Percentiles rank a stretch among this genome's conserved stretches.
These are phyloP conservation scores for Solanum hybrid DNA, from an alignment of 305 asterid genomes.

Conservation along the genomic window DNA sequence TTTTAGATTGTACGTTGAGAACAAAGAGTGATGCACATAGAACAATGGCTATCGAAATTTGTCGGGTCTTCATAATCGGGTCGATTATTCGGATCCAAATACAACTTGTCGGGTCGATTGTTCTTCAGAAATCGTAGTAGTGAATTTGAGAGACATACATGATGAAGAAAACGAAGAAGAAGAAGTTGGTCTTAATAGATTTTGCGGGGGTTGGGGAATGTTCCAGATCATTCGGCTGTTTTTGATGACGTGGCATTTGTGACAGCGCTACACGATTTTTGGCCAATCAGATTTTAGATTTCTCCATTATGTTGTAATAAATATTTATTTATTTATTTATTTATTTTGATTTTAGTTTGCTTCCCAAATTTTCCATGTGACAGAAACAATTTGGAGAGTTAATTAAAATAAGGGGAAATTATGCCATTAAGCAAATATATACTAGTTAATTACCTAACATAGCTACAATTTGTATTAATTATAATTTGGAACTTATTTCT, in stretches of 20 bases:
- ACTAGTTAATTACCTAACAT: not conserved
- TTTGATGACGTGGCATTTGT: conserved; percentile 32
- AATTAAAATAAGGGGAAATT: too few species aligned
- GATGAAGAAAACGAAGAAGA: not conserved
- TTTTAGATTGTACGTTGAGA: not conserved
- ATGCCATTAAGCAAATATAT: too few species aligned
- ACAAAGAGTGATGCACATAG: conserved; percentile 14
- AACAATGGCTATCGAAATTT: conserved; percentile 12
- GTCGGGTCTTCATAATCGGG: conserved; percentile 1
- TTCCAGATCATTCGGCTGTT: conserved; percentile 32
- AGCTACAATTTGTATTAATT: not conserved
- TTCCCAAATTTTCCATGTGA: not conserved
- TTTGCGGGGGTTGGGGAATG: conserved; percentile 14
- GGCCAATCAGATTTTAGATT: conserved; percentile 40
- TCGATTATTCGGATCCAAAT: not conserved
- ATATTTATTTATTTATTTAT: not conserved
- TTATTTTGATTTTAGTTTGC: not conserved
- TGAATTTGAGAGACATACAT: not conserved
- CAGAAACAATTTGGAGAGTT: not conserved
- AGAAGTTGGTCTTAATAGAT: conserved; percentile 12
- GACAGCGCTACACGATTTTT: conserved; percentile 32
- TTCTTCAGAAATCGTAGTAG: not conserved
- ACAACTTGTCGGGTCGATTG: not conserved
- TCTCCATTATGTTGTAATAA: not conserved
- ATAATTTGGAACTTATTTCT: not conserved